Evolutionary conservation across 768 basidiomycete genomes (phyloP), one percentile per base, ranked within the genome.

Genomic region (Russula olivacea): DNA sequence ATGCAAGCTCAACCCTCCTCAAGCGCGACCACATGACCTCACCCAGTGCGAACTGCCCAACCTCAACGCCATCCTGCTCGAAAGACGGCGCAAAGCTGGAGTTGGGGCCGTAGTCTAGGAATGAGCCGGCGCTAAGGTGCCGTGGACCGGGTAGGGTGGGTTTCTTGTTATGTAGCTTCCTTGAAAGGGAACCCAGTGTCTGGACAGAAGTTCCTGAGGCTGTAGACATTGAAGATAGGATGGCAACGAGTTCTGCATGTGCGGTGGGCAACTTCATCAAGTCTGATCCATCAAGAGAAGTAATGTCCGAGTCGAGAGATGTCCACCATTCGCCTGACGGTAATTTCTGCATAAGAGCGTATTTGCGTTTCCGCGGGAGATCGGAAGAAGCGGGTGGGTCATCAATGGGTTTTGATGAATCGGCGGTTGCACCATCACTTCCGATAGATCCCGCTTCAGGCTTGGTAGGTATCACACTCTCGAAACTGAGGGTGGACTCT

Each of bases 261-360:
- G 80, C 88, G 6, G 85, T 85, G 21, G 78, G 73, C 15, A 88
- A 71, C 65, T 79, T 75, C 68, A 80, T 84, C 59, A 84, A 65
- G 67, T 76, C 72, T 48, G 73, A 71, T 8, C 75, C 74, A 58
- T 78, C 75, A 49, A 66, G 74, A 55, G 68, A 76, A 38, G 71
- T 76, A 59, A 69, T 71, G 59, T 72, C 78, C 23, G 83, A 79
- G 69, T 79, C 81, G 58, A 86, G 80, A 30, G 91, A 90, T 17
- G 89, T 80, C 86, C 89, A 93, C 77, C 84, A 91, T 62, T 87
- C 86, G 43, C 85, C 89, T 1, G 78, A 80, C 0, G 91, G 89
- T 8, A 93, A 77, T 63, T 84, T 86, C 69, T 93, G 91, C 67
- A 92, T 79, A 51, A 93, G 82, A 3, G 91, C 90, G 73, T 87